Conservation (phyloP, 371 early-diverging fungal species). For the Furculomyces boomerangus region DNA sequence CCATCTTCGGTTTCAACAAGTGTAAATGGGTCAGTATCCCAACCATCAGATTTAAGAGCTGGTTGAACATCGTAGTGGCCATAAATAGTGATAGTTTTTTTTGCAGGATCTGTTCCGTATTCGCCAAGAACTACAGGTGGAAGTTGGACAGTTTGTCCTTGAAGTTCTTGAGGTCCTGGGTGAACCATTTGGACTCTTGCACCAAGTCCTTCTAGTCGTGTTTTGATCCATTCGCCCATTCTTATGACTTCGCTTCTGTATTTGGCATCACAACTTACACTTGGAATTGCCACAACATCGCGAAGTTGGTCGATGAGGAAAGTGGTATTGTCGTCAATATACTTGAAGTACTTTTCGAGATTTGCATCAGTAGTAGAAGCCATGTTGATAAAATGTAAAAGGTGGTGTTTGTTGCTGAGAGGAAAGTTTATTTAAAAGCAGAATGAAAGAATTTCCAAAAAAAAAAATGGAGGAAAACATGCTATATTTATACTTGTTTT, state of each 20-base stretch:
- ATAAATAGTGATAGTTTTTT: constrained; percentile 91
- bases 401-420: too few relatives aligned
- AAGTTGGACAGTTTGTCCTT: constrained; percentile 54
- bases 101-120: constrained; percentile 72
- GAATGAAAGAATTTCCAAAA: too few relatives aligned
- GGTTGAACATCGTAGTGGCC: constrained; percentile 94
- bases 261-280: constrained; percentile 61
- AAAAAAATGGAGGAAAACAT: too few relatives aligned
- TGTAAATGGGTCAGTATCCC: constrained; percentile 82
- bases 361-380: constrained; percentile 11
- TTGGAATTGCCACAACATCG: constrained; percentile 85
- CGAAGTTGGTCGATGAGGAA: constrained; percentile 66
- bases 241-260: constrained; percentile 69
- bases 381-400: too few relatives aligned
- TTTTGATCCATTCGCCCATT: constrained; percentile 78
- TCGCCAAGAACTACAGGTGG: constrained; percentile 86
- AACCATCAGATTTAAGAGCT: constrained; percentile 88
- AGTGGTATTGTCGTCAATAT: constrained; percentile 62
- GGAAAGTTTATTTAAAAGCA: too few relatives aligned
- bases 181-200: constrained; percentile 37
- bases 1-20: constrained; percentile 68
- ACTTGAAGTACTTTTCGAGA: constrained; percentile 39
- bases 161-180: constrained; percentile 68
- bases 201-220: constrained; percentile 56
- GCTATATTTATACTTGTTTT: too few relatives aligned